phyloP scores from a whole-genome alignment of 495 filamentous ascomycete species.

The Lasiosphaeria ovina region DNA sequence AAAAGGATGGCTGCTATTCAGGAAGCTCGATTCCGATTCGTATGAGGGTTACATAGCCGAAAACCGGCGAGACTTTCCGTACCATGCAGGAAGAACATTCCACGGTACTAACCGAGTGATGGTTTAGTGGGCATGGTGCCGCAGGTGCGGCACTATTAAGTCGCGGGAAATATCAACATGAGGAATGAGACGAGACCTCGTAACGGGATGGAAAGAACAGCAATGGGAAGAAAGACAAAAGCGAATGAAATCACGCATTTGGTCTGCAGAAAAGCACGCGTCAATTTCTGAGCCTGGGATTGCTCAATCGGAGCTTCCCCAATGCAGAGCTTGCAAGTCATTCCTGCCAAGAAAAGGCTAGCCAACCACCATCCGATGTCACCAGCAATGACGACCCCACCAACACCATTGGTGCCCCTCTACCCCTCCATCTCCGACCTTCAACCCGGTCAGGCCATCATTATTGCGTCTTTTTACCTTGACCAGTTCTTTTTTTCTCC shows the following conservation, averaged over 20 bases:
- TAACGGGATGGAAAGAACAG: neutral
- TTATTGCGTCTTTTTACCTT: slow-evolving; percentile 28
- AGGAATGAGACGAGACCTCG: neutral
- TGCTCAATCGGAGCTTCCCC: slow-evolving; percentile 16
- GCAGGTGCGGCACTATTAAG: neutral
- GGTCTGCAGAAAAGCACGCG: neutral
- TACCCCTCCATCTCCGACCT: slow-evolving; percentile 26
- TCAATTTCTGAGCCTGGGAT: slow-evolving; percentile 4
- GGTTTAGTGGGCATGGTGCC: too few relatives aligned
- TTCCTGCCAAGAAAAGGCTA: slow-evolving; percentile 14
- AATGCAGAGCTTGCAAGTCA: slow-evolving; percentile 7
- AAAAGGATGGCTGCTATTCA: too few relatives aligned
- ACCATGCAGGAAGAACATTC: neutral
- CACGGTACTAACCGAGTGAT: neutral
- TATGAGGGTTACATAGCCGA: slow-evolving; percentile 3
- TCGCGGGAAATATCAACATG: neutral
- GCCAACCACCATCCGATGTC: slow-evolving; percentile 33
- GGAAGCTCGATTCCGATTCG: too few relatives aligned
- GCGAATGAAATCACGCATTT: neutral
- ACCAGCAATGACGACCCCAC: slow-evolving; percentile 25
- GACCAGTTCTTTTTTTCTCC: neutral
- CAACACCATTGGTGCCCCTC: slow-evolving; percentile 23
- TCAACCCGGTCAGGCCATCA: slow-evolving; percentile 16
- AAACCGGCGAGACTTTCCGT: slow-evolving; percentile 6
- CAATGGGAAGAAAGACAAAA: neutral